phyloP scores from a whole-genome alignment of 1,284 basidiomycete genomes.

The Malassezia japonica region DNA sequence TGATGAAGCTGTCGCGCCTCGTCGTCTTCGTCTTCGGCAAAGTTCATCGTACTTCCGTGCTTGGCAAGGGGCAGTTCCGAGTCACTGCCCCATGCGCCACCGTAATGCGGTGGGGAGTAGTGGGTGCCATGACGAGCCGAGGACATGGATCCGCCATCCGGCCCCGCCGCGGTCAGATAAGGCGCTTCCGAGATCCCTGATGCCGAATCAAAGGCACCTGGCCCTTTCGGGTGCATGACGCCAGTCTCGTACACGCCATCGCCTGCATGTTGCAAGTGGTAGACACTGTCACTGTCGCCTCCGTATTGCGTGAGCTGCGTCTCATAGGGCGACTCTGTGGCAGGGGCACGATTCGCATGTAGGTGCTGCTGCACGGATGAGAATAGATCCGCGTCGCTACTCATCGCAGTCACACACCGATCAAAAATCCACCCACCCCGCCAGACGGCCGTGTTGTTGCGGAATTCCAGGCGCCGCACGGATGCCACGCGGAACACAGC shows the following conservation, averaged over 20 bases:
- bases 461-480: no score
- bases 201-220: not conserved
- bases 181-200: not conserved
- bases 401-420: no score
- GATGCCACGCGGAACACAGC: not conserved
- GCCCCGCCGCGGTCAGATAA: not conserved
- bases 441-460: no score
- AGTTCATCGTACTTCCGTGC: slow-evolving; percentile 33
- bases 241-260: not conserved
- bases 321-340: not conserved
- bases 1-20: slow-evolving; percentile 29
- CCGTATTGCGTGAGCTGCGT: no score
- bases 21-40: slow-evolving; percentile 41
- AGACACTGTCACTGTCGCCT: not conserved
- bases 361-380: not conserved
- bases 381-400: not conserved
- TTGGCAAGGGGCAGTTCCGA: slow-evolving; percentile 25
- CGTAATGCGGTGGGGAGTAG: slow-evolving; percentile 1
- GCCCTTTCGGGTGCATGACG: not conserved
- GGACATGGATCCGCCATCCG: not conserved
- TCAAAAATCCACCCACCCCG: no score
- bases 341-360: not conserved
- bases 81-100: slow-evolving; percentile 18
- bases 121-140: not conserved
- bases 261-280: not conserved